Base-by-base conservation (phyloP, 306 rosid genomes). In the Quercus variabilis region DNA sequence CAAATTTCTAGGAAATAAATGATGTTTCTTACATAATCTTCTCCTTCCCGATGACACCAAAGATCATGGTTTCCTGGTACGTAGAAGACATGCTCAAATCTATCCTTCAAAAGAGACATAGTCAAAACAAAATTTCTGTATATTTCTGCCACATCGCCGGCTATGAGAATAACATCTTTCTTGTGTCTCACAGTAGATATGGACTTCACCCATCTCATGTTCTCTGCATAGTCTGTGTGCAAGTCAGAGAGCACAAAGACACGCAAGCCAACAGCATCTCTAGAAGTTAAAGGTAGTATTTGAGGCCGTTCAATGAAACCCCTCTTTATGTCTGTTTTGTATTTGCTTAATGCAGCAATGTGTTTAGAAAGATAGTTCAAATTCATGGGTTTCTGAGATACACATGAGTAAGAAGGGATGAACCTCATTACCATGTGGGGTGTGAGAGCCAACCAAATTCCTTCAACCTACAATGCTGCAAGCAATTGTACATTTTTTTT, bases 21-120 rank as follows among this genome's bases (percentile, higher is more conserved):
- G 54, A 81, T 43, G 15, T 74, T 72, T 80, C 94, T 91, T 86
- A 93, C 97, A 86, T 88, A 81, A 71, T 83, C 78, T 25, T 83
- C 84, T 46, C 81, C 88, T 71, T 89, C 91, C 1, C 74, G 87
- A 18, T 91, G 97, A 76, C 93, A 92, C 98, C 98, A 93, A 52
- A 93, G 86, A 74, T 93, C 98, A 79, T 94, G 98, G 78, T 93
- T 94, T 63, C 98, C 97, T 64, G 98, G 94, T 38, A 90, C 89
- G 67, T 78, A 94, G 75, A 94, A 82, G 63, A 92, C 97, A 74
- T 83, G 91, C 12, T 90, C 78, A 82, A 90, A 94, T 79, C 87
- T 85, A 43, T 92, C 92, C 88, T 88, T 94, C 85, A 94, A 77
- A 35, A 84, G 81, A 80, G 97, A 91, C 96, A 94, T 88, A 19